Evolutionary conservation across 768 basidiomycete genomes (phyloP), one percentile per base, ranked within the genome.

Genomic region (Hortiboletus flavorubellus): DNA sequence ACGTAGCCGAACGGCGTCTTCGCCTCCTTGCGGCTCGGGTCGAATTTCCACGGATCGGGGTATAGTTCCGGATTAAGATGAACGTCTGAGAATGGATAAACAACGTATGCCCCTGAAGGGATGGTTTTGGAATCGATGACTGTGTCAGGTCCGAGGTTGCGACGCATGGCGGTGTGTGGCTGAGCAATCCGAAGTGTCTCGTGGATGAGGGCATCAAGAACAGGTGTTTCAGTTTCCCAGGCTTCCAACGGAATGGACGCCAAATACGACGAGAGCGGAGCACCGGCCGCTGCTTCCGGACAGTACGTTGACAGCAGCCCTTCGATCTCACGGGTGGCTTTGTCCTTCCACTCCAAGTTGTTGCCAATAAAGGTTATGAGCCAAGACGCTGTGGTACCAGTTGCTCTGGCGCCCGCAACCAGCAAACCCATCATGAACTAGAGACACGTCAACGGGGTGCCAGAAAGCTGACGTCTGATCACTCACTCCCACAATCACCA

Each of bases 361-460:
- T 81, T 81, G 21, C 85, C 86, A 39, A 91, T 78, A 69, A 82
- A 91, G 33, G 84, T 86, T 54, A 87, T 72, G 49, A 91, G 69
- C 89, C 89, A 91, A 31, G 84, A 87, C 38, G 87, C 88, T 77
- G 87, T 86, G 10, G 86, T 86, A 11, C 88, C 88, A 43, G 87
- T 91, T 12, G 89, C 86, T 64, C 89, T 80, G 40, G 88, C 84
- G n/a, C 89, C 89, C 33, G 89, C 89, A 53, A 89, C 85, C 53
- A 91, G 75, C 15, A 91, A 73, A 33, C 89, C 89, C 85, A 90
- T 89, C 55, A 89, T 86, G 68, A 91, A 90, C 87, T 89, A 61
- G 40, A 64, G 44, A 61, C 42, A 65, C 56, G 57, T 69, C 53
- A 71, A 39, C 37, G 59, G 49, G 50, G 60, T 48, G 31, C 54